Evolutionary conservation across 768 basidiomycete genomes (phyloP).

Genomic region (Macrocybe gigantea): DNA sequence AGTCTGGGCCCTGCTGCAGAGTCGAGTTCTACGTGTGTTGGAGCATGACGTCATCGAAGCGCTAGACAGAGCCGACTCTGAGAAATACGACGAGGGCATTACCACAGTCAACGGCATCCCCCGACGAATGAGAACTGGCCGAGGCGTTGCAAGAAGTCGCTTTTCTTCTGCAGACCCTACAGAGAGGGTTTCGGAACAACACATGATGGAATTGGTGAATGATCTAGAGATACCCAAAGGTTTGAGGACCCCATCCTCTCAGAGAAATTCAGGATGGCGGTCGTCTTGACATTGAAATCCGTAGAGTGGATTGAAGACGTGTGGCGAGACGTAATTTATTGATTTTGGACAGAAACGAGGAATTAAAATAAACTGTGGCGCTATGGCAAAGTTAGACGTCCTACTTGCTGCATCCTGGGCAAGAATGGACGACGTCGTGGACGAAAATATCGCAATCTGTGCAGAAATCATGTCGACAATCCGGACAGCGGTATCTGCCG

Average conservation of each 20-base stretch:
- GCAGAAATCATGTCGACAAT: constrained; percentile 86
- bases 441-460: constrained; percentile 95
- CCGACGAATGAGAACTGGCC: constrained; percentile 28
- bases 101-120: constrained; percentile 15
- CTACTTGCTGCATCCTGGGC: constrained; percentile 74
- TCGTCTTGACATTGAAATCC: constrained; percentile 31
- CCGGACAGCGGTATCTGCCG: constrained; percentile 85
- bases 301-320: constrained; percentile 51
- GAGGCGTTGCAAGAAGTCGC: constrained; percentile 8
- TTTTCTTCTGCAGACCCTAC: constrained; percentile 1
- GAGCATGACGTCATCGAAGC: constrained; percentile 10
- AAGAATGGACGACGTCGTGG: constrained; percentile 92
- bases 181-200: not conserved
- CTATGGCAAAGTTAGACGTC: not conserved
- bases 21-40: constrained; percentile 44
- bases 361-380: not conserved
- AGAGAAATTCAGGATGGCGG: constrained; percentile 34
- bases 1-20: constrained; percentile 59
- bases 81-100: not conserved
- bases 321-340: constrained; percentile 37
- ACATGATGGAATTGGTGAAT: not conserved
- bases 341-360: not conserved
- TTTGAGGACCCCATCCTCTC: constrained; percentile 55
- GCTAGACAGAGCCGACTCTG: not conserved
- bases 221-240: constrained; percentile 40